Base-by-base conservation (phyloP, 768 basidiomycete genomes). In the Amanita jacksonii region DNA sequence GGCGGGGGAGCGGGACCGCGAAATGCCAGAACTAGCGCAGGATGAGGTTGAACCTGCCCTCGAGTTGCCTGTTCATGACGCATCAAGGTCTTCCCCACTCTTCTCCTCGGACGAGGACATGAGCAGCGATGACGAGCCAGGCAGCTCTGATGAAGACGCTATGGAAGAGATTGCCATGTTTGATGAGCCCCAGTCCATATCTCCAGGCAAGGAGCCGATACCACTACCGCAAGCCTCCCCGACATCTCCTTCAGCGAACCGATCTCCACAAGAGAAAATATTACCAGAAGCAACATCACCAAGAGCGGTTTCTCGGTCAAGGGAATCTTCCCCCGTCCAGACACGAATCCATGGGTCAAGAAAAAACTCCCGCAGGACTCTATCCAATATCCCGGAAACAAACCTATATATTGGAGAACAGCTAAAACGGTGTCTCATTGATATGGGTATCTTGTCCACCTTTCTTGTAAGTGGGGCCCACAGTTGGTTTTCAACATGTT, bases 161-260 rank as follows among this genome's bases (percentile, higher is more conserved):
- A 85, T 87, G 80, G 87, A 89, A 51, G 86, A 89, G 49, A 82
- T 91, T 38, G 76, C 73, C 20, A 81, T 85, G 72, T 73, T 79
- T 50, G 85, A 85, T 18, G 79, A 81, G 32, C 65, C 75, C 15
- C 65, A 61, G 49, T 54, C 57, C 28, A 61, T 60, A 39, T 51
- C 54, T 32, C 47, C 56, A 38, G 35, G 57, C 23, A 32, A 52
- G 38, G 65, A 67, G 39, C 56, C 62, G 25, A 64, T 58, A 52
- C 54, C 58, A 28, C 64, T 59, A 51, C 54, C 58, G 28, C 60
- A 57, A 31, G 54, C 55, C 35, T 51, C 57, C 8, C 61, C 61
- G n/a, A 47, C 59, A 1, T 58, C 63, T 8, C 56, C 62, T 7
- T 57, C 64, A n/a, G 51, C 53, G 45, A 45, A 35, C 27, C 27